These are phyloP conservation scores for Hansenula lynferdii DNA, from an alignment of 1,139 yeast species.

Conservation along the genomic window DNA sequence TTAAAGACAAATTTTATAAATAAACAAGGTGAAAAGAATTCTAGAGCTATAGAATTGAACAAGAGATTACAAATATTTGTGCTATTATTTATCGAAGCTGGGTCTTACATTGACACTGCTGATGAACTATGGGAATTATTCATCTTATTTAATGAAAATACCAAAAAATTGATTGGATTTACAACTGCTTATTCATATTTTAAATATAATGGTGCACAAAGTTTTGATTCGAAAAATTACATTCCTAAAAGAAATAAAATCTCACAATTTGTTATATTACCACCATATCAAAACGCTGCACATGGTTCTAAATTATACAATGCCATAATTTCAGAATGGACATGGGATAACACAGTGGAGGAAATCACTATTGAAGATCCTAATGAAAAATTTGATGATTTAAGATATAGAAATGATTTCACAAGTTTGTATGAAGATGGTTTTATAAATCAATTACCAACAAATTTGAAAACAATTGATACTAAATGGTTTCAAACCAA, in stretches of 20 bases:
- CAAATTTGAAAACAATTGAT: slow-evolving; percentile 28
- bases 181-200: slow-evolving; percentile 83
- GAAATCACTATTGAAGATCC: slow-evolving; percentile 96
- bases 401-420: slow-evolving; percentile 82
- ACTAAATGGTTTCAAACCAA: slow-evolving; percentile 40
- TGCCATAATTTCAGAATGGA: slow-evolving; percentile 51
- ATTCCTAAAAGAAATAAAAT: slow-evolving; percentile 62
- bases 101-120: slow-evolving; percentile 72
- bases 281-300: slow-evolving; percentile 68
- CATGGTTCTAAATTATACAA: slow-evolving; percentile 69
- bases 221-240: slow-evolving; percentile 44
- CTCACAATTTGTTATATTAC: slow-evolving; percentile 82
- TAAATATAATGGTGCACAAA: slow-evolving; percentile 55
- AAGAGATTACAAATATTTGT: slow-evolving; percentile 74
- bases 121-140: slow-evolving; percentile 73
- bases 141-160: slow-evolving; percentile 26
- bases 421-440: slow-evolving; percentile 37
- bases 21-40: slow-evolving; percentile 22
- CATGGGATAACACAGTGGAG: slow-evolving; percentile 43
- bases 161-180: slow-evolving; percentile 60
- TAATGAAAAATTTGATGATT: slow-evolving; percentile 85
- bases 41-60: slow-evolving; percentile 45
- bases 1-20: slow-evolving; percentile 28
- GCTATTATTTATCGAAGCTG: slow-evolving; percentile 87
- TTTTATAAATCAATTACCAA: slow-evolving; percentile 23